These are phyloP conservation scores for Cicer yamashitae DNA, from an alignment of 306 rosid genomes.

Conservation along the genomic window DNA sequence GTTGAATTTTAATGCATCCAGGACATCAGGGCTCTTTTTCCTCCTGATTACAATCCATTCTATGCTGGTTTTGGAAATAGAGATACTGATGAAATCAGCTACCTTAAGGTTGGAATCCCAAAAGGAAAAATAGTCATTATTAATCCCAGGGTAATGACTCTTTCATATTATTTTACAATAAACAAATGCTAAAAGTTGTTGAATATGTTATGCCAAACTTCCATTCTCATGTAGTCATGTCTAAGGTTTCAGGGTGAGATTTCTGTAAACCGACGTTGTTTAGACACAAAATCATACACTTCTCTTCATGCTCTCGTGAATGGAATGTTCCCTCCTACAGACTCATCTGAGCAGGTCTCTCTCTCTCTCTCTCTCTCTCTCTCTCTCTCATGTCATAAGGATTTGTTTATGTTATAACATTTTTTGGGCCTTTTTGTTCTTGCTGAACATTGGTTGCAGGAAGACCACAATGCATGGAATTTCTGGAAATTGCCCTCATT, in stretches of 20 bases:
- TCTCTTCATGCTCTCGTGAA: conserved; percentile 83
- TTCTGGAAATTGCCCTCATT: conserved; percentile 77
- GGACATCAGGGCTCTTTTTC: conserved; percentile 86
- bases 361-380: conserved; percentile 39
- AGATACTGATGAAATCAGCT: conserved; percentile 91
- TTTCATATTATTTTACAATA: conserved; percentile 24
- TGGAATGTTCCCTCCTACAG: conserved; percentile 81
- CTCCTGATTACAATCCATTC: conserved; percentile 89
- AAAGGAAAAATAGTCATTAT: conserved; percentile 84
- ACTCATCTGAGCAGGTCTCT: conserved; percentile 77
- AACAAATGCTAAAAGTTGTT: conserved; percentile 23
- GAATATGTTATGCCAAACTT: conserved; percentile 28
- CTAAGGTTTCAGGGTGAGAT: conserved; percentile 78
- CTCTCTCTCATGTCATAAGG: not conserved
- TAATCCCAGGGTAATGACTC: conserved; percentile 79
- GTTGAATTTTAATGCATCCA: conserved; percentile 49
- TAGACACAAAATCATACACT: conserved; percentile 75
- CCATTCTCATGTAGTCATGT: conserved; percentile 38
- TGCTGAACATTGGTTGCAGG: conserved; percentile 60
- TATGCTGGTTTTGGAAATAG: conserved; percentile 99
- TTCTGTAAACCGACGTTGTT: conserved; percentile 72
- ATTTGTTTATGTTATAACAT: conserved; percentile 26
- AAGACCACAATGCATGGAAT: conserved; percentile 95
- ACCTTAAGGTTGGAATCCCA: conserved; percentile 91
- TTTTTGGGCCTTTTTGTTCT: conserved; percentile 18